Base-by-base conservation (phyloP, 441 rosid genomes). In the Populus hybrid region DNA sequence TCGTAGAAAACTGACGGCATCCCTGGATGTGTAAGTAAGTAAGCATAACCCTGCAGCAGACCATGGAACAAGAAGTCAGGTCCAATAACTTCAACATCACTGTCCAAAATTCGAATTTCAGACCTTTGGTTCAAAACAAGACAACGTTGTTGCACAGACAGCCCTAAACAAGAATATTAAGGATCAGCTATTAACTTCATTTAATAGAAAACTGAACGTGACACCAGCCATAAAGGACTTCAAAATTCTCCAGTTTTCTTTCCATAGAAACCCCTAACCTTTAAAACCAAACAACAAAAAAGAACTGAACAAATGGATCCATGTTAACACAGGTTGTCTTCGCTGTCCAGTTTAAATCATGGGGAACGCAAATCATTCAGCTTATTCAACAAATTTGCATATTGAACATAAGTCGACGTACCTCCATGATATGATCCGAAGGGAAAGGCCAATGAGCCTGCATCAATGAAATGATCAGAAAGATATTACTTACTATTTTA, bases 391-490 rank as follows among this genome's bases (percentile, higher is more conserved):
- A 23, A 34, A 76, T 64, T 50, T 26, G 36, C 46, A 68, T 24
- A 70, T 9, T 36, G 38, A 77, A 18, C 46, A 70, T 30, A 74
- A 72, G 32, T 63, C 63, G 21, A 74, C 82, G 23, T 89, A 95
- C 99, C 97, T 95, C 97, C 97, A 95, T 90, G 32, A 92, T 70
- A 82, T 94, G 95, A 84, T 90, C 78, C 10, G 94, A 87, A 67
- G 98, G 99, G 86, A 94, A 94, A 72, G 95, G 97, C 98, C 99
- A 94, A 79, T 92, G 97, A 84, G 93, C 90, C 99, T 93, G 91
- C 85, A 83, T 85, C 75, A 79, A 70, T 32, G 64, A 69, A 53
- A 72, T 38, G 40, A 69, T 61, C 46, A 80, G 1, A 46, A 32
- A 73, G 57, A 70, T 30, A 24, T 32, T 67, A 53, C 69, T 10